Conservation (phyloP, 257 asterid genomes). For the Ehretia macrophylla region DNA sequence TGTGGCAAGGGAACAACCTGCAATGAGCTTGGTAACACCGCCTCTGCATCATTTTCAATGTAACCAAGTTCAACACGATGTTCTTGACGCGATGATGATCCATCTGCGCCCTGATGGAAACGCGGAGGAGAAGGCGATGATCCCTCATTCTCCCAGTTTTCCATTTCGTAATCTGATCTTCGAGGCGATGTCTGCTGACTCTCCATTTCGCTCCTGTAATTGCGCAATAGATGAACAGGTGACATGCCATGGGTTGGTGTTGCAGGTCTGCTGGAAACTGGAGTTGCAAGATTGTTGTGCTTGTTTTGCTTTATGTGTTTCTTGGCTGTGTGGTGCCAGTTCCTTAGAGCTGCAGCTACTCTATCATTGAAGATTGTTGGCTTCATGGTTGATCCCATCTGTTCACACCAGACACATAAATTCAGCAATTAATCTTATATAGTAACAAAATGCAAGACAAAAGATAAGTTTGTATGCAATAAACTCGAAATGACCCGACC, state of each 20-base stretch:
- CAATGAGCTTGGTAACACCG: too few species aligned
- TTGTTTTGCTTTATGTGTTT: conserved; percentile 61
- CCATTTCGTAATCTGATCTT: conserved; percentile 23
- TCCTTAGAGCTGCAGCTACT: conserved; percentile 65
- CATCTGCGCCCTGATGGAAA: neutral
- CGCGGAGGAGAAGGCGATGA: neutral
- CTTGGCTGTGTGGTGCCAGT: conserved; percentile 88
- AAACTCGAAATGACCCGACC: too few species aligned
- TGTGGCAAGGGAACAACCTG: too few species aligned
- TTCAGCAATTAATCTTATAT: neutral
- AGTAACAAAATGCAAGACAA: too few species aligned
- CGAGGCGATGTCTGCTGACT: conserved; percentile 37
- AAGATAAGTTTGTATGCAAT: too few species aligned
- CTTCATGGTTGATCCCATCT: conserved; percentile 96
- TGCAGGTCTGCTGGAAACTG: conserved; percentile 51
- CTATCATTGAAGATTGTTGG: conserved; percentile 79
- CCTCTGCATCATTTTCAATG: neutral
- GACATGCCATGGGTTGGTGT: conserved; percentile 67
- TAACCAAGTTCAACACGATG: neutral
- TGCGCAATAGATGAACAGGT: conserved; percentile 69
- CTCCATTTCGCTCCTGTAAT: conserved; percentile 39
- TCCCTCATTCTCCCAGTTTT: conserved; percentile 33
- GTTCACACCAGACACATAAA: neutral
- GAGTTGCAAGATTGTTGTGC: conserved; percentile 33
- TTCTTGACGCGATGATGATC: neutral